Evolutionary conservation across 345 rosid species (phyloP).

Genomic region (Nephelium lappaceum): DNA sequence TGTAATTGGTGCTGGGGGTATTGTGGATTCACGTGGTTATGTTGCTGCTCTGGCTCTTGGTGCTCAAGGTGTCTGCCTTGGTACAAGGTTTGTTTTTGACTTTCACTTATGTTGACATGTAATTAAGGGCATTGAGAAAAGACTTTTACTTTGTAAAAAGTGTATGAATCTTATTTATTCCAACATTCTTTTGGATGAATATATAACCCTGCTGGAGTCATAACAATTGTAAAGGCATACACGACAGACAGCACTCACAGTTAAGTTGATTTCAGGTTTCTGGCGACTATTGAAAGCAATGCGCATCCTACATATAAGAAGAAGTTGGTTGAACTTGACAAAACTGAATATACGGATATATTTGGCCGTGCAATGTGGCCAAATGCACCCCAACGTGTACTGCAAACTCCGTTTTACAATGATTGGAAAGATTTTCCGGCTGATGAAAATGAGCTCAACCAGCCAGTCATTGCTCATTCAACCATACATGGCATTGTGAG

Average conservation of each 20-base stretch:
- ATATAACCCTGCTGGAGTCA: not conserved
- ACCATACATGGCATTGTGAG: slow-evolving; percentile 66
- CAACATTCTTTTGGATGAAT: too few species aligned
- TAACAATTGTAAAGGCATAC: too few species aligned
- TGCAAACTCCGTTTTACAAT: slow-evolving; percentile 62
- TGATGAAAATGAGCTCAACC: slow-evolving; percentile 60
- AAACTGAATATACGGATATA: slow-evolving; percentile 71
- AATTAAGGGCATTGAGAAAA: not conserved
- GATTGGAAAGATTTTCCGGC: slow-evolving; percentile 65
- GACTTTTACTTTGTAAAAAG: not conserved
- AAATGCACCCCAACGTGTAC: slow-evolving; percentile 74
- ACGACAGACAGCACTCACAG: not conserved
- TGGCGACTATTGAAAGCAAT: slow-evolving; percentile 81
- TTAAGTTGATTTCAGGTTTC: slow-evolving; percentile 47
- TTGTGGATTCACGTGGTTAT: slow-evolving; percentile 79
- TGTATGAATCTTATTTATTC: not conserved
- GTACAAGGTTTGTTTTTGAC: slow-evolving; percentile 62
- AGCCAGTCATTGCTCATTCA: slow-evolving; percentile 78
- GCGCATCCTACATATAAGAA: slow-evolving; percentile 83
- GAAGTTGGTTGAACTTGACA: slow-evolving; percentile 61
- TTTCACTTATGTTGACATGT: not conserved
- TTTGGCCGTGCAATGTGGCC: slow-evolving; percentile 93
- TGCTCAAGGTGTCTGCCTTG: slow-evolving; percentile 82
- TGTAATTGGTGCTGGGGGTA: slow-evolving; percentile 88
- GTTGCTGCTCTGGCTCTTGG: slow-evolving; percentile 92